These are phyloP conservation scores for Blastocystis sp. DNA, from an alignment of 352 stramenopile genomes.

Conservation along the genomic window DNA sequence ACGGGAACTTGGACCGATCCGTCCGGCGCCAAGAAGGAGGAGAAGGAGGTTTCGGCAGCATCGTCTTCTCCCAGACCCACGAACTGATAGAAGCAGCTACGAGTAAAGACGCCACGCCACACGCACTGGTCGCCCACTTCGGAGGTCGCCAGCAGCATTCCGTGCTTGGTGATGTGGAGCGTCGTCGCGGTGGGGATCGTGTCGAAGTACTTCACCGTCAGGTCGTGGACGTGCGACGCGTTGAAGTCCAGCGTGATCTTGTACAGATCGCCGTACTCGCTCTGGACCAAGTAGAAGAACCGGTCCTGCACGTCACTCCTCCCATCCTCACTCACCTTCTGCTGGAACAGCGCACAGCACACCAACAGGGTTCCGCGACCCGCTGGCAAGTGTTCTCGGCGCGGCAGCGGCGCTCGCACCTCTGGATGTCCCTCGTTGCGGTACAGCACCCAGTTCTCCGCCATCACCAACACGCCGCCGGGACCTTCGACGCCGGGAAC, in stretches of 20 bases:
- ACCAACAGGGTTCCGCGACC: slow-evolving; percentile 80
- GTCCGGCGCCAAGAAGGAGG: background rate
- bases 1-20: slow-evolving; percentile 40
- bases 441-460: slow-evolving; percentile 89
- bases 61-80: slow-evolving; percentile 37
- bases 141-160: slow-evolving; percentile 84
- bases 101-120: slow-evolving; percentile 59
- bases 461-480: slow-evolving; percentile 85
- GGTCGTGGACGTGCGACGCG: slow-evolving; percentile 62
- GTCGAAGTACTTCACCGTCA: slow-evolving; percentile 78
- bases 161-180: slow-evolving; percentile 91
- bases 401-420: slow-evolving; percentile 65
- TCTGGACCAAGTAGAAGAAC: slow-evolving; percentile 94
- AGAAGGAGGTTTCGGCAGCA: slow-evolving; percentile 1
- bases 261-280: slow-evolving; percentile 93
- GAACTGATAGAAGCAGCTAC: slow-evolving; percentile 53
- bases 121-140: slow-evolving; percentile 94
- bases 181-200: slow-evolving; percentile 76
- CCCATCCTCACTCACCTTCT: slow-evolving; percentile 62
- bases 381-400: slow-evolving; percentile 67
- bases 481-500: slow-evolving; percentile 70
- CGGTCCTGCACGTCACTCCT: slow-evolving; percentile 61
- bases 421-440: slow-evolving; percentile 80
- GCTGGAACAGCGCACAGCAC: slow-evolving; percentile 78
- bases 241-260: slow-evolving; percentile 84